Evolutionary conservation across 495 filamentous ascomycete genomes (phyloP), one percentile per base, ranked within the genome.

Genomic region (Sordaria brevicollis): DNA sequence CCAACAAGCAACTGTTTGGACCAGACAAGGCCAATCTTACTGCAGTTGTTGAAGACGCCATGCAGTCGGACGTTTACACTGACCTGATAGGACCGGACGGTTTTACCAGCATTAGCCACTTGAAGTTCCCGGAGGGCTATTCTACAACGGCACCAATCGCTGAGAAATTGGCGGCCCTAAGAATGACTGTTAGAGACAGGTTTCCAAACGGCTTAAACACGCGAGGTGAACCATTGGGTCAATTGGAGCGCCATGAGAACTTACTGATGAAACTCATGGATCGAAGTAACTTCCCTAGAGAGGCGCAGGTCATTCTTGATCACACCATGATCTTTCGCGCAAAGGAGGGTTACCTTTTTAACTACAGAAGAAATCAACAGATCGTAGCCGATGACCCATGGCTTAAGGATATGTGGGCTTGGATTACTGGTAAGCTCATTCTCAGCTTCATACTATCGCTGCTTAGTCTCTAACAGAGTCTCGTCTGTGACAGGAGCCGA

Each of bases 271-370:
- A 81, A 78, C 68, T 86, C 83, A 66, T 89, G n/a, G 72, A 79
- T 25, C 72, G 76, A 13, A 72, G 67, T 31, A 74, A 75, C 3
- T 76, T 81, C 6, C 76, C 82, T 4, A 78, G 74, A 54, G 70
- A 78, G 69, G 81, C 79, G 29, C 80, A 82, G 11, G 73, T 72
- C 10, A 68, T 81, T 1, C 43, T 84, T 1, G 82, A 85, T 37
- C 82, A 85, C 67, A 70, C 71, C 7, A 84, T 83, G 79, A 77
- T 84, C 6, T 73, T 83, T 70, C 84, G 86, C 25, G 80, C 91
- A 68, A 85, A 85, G 69, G 89, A 91, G 75, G 91, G 91, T 1
- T 97, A 97, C 75, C 81, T 92, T 1, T 93, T 96, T 73, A 85
- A 97, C 76, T 90, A 85, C 70, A 73, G 78, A 11, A 86, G 81